These are phyloP conservation scores for Penicillium italicum DNA, from an alignment of 2,329 filamentous ascomycete species.

Conservation along the genomic window DNA sequence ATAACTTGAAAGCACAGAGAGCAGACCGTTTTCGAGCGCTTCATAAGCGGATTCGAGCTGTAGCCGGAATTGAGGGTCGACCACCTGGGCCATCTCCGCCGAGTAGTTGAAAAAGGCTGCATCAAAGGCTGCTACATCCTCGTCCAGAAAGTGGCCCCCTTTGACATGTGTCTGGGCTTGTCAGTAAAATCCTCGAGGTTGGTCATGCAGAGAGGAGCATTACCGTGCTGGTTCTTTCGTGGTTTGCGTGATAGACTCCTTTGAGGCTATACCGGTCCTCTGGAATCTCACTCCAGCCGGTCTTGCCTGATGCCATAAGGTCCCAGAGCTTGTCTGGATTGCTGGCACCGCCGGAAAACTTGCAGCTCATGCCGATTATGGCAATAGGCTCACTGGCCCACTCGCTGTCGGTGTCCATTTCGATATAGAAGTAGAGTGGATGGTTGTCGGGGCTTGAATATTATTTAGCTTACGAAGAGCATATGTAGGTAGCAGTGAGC, in stretches of 20 bases:
- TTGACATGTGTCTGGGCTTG: neutral
- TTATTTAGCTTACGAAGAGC: too few relatives aligned
- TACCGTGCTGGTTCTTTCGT: neutral
- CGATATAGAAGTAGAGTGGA: too few relatives aligned
- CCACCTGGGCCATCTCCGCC: neutral
- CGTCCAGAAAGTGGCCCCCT: neutral
- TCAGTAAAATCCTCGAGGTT: neutral
- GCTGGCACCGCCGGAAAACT: slow-evolving; percentile 2
- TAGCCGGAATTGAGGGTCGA: neutral
- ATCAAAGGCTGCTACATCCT: neutral
- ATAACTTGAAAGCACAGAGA: neutral
- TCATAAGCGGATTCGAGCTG: neutral
- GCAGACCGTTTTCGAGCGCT: neutral
- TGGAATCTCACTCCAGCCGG: slow-evolving; percentile 1
- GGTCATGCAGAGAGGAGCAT: neutral
- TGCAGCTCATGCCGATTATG: slow-evolving; percentile 10
- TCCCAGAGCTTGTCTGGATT: slow-evolving; percentile 10
- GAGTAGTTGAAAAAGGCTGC: neutral
- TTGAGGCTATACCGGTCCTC: neutral
- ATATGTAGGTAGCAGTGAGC: too few relatives aligned
- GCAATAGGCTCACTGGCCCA: slow-evolving; percentile 9
- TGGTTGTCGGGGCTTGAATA: too few relatives aligned
- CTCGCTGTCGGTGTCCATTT: neutral
- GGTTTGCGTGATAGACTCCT: neutral
- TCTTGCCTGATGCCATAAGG: neutral